Conservation (phyloP, 2,329 filamentous ascomycete genomes). For the Amylocarpus encephaloides region DNA sequence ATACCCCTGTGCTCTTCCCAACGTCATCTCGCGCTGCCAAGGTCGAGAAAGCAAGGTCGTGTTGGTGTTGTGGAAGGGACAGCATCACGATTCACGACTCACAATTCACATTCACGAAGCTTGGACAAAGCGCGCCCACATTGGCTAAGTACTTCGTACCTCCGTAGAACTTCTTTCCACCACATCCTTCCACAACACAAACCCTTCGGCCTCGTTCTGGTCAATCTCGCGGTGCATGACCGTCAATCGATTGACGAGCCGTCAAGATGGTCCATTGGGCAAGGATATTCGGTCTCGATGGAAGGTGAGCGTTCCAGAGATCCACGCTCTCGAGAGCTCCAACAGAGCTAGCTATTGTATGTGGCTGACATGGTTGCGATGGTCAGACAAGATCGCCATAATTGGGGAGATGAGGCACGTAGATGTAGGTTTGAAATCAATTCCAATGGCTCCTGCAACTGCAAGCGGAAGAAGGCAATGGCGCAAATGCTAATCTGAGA, state of each 20-base stretch:
- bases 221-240: background rate
- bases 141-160: background rate
- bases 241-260: background rate
- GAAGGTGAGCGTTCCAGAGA: conserved; percentile 16
- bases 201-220: background rate
- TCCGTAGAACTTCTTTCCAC: background rate
- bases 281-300: conserved; percentile 28
- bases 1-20: background rate
- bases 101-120: background rate
- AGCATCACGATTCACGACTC: background rate
- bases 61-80: background rate
- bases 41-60: conserved; percentile 3
- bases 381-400: conserved; percentile 20
- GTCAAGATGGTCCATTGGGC: conserved; percentile 29
- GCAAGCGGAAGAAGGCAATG: background rate
- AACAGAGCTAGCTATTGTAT: background rate
- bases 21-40: conserved; percentile 7
- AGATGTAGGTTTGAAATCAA: conserved; percentile 17
- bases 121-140: background rate
- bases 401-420: conserved; percentile 27
- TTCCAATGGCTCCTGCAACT: background rate
- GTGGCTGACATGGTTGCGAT: background rate
- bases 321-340: conserved; percentile 3
- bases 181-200: background rate
- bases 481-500: background rate